A percentile compares a stretch with the other conserved stretches of the same genome.
phyloP scores from a whole-genome alignment of 2,329 filamentous ascomycete genomes.

The Alternaria incomplexa region DNA sequence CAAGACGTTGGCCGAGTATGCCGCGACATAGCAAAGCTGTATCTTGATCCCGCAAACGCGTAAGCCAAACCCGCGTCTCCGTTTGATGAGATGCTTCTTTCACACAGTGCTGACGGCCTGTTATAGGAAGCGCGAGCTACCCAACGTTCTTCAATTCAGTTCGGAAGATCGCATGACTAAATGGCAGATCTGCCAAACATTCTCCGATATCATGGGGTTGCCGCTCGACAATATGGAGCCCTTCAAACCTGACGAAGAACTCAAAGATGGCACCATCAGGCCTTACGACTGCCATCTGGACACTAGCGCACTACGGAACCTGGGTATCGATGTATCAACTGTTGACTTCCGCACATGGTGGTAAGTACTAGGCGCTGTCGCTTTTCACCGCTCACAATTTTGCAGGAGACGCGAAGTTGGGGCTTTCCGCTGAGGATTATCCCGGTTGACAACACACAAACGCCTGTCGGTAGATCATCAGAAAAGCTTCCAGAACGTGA shows the following conservation, averaged over 20 bases:
- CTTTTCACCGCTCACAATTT: conserved; percentile 11
- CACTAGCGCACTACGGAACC: conserved; percentile 71
- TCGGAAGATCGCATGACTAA: conserved; percentile 88
- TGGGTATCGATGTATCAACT: conserved; percentile 77
- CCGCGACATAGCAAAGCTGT: conserved; percentile 74
- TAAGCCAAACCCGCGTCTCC: not conserved
- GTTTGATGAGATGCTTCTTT: not conserved
- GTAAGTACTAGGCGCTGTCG: conserved; percentile 47
- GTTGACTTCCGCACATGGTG: conserved; percentile 83
- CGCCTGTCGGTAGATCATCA: not conserved
- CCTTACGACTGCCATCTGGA: conserved; percentile 90
- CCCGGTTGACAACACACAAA: not conserved
- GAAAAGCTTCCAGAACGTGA: not conserved
- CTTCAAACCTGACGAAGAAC: conserved; percentile 66
- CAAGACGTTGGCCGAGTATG: conserved; percentile 84
- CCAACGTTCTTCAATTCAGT: conserved; percentile 79
- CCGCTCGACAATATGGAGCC: conserved; percentile 69
- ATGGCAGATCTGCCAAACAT: conserved; percentile 81
- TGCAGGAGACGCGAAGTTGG: conserved; percentile 43
- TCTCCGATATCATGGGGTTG: conserved; percentile 80
- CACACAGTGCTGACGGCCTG: not conserved
- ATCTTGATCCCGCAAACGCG: conserved; percentile 51
- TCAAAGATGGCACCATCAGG: conserved; percentile 73
- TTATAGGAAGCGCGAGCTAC: conserved; percentile 58
- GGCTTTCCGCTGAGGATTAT: conserved; percentile 25